Base-by-base conservation (phyloP, 345 rosid species). In the Gossypium herbaceum region DNA sequence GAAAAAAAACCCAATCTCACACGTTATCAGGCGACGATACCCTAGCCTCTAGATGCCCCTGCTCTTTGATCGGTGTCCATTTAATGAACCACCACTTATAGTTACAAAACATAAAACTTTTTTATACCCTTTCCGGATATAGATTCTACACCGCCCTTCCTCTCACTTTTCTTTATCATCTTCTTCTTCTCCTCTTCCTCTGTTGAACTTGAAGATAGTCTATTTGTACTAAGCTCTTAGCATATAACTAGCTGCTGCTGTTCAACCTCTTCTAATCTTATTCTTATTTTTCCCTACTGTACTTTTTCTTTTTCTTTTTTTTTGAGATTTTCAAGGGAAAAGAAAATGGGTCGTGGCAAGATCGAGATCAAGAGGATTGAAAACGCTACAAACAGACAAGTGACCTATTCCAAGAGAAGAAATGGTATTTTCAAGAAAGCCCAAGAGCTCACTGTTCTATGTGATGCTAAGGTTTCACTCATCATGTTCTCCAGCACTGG, bases 391-490 rank as follows among this genome's bases (percentile, higher is more conserved):
- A 86, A 84, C 81, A 79, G 91, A 74, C 93, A 87, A 43, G 91
- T 89, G 39, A 89, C 93, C 54, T 89, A 80, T 79, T 89, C 93
- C 47, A 87, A 89, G 80, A 70, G 89, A 19, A 79, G 89, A 65
- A 82, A 82, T 81, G 89, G 93, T 10, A 79, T 89, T 56, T 81
- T 86, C 86, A 89, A 87, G 86, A 89, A 89, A 72, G 93, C 93
- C 3, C 82, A 84, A 43, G 91, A 89, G 64, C 89, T 89, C 78
- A 81, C 88, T 48, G 86, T 87, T 67, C 93, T 89, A 10, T 89
- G 93, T 73, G 93, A 89, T 78, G 93, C 93, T 25, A 81, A 83
- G 78, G 89, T 89, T 66, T 87, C 89, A 76, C 83, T 87, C 20
- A 78, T 89, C 83, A 83, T 87, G 88, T 72, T 87, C 77, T 89